These are phyloP conservation scores for Radiomyces spectabilis DNA, from an alignment of 192 early-diverging fungal genomes.

Conservation along the genomic window DNA sequence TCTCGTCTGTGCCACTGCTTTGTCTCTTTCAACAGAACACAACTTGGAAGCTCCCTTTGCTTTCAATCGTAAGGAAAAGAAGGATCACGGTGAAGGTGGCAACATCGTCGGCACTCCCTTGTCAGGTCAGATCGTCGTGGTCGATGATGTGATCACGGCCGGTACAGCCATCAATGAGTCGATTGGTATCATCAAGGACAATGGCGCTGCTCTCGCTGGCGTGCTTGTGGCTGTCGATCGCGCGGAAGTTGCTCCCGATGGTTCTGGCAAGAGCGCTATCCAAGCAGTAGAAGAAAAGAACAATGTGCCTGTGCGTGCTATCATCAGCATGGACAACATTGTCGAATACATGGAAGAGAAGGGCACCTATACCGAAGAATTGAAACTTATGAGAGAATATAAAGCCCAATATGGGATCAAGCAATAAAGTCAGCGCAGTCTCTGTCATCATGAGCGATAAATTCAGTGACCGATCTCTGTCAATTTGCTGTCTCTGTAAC, in stretches of 20 bases:
- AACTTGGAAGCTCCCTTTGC: constrained; percentile 67
- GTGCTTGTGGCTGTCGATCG: constrained; percentile 92
- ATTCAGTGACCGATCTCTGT: too few species aligned
- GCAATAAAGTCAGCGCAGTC: too few species aligned
- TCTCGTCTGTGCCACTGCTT: constrained; percentile 73
- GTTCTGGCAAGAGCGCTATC: constrained; percentile 75
- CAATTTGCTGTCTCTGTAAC: too few species aligned
- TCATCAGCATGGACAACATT: constrained; percentile 81
- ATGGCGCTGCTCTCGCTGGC: constrained; percentile 69
- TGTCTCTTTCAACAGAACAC: constrained; percentile 61
- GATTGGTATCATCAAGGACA: constrained; percentile 67
- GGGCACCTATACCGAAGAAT: constrained; percentile 52
- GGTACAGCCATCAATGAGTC: constrained; percentile 97
- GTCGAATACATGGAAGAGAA: constrained; percentile 79
- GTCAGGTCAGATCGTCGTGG: constrained; percentile 69
- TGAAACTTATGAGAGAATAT: constrained; percentile 74
- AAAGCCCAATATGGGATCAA: constrained; percentile 75
- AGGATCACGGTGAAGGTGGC: constrained; percentile 99
- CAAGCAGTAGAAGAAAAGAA: constrained; percentile 86
- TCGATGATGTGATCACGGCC: constrained; percentile 98
- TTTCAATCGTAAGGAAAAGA: constrained; percentile 98
- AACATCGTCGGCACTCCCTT: constrained; percentile 86
- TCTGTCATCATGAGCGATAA: too few species aligned
- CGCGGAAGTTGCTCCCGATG: constrained; percentile 70
- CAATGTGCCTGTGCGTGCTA: constrained; percentile 72